These are phyloP conservation scores for Theobroma cacao DNA, from an alignment of 345 rosid genomes.

Conservation along the genomic window DNA sequence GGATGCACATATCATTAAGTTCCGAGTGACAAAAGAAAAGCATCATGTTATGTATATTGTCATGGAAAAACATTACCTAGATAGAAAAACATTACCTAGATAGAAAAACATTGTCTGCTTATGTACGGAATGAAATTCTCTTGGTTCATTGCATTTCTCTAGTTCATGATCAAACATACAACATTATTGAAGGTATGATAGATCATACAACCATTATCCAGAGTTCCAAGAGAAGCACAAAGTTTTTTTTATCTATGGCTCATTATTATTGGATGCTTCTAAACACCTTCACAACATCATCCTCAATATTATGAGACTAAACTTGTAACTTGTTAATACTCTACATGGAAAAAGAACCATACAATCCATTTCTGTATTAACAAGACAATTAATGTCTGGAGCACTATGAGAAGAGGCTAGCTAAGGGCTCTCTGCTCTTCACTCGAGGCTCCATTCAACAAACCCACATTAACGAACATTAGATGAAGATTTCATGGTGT, in stretches of 20 bases:
- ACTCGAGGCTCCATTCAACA: slow-evolving; percentile 53
- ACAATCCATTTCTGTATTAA: slow-evolving; percentile 29
- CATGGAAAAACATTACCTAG: neutral
- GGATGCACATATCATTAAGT: neutral
- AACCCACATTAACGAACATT: neutral
- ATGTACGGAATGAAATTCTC: no score
- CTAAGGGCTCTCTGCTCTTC: slow-evolving; percentile 50
- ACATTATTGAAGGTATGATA: neutral
- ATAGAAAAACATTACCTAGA: neutral
- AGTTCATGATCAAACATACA: neutral
- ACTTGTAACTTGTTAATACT: slow-evolving; percentile 27
- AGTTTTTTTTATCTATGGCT: neutral
- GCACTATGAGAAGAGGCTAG: slow-evolving; percentile 73
- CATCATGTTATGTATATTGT: neutral
- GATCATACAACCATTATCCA: neutral
- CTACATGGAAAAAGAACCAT: slow-evolving; percentile 32
- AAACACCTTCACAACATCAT: neutral
- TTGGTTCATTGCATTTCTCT: neutral
- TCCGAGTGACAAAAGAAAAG: neutral
- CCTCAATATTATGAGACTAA: neutral
- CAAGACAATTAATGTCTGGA: slow-evolving; percentile 46
- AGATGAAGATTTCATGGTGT: neutral
- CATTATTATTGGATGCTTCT: neutral
- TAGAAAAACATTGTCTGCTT: neutral
- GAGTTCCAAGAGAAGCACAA: neutral